phyloP scores from a whole-genome alignment of 768 basidiomycete species.

The Leccinum uliginosum region DNA sequence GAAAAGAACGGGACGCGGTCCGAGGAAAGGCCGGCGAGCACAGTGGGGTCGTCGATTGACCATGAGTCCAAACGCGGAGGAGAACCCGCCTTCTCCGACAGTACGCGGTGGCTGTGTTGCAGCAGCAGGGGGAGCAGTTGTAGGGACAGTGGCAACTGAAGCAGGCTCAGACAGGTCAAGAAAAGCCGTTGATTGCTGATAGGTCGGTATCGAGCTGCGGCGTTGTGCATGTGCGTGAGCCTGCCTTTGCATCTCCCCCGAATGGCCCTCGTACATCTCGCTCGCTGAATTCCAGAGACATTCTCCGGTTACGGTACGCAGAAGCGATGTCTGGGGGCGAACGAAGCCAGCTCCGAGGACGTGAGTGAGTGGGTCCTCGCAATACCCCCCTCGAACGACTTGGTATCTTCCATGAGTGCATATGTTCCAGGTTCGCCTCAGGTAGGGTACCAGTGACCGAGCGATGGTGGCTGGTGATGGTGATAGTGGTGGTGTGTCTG shows the following conservation, averaged over 20 bases:
- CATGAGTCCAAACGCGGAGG: conserved; percentile 70
- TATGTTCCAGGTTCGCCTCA: conserved; percentile 27
- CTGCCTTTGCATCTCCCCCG: conserved; percentile 28
- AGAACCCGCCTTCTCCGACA: conserved; percentile 41
- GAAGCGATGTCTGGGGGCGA: conserved; percentile 22
- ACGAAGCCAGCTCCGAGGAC: conserved; percentile 21
- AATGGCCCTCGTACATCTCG: conserved; percentile 25
- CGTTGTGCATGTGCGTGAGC: conserved; percentile 2
- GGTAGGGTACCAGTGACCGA: conserved; percentile 20
- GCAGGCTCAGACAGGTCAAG: background rate
- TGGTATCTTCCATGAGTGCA: conserved; percentile 27
- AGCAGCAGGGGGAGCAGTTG: background rate
- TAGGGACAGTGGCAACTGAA: too few species aligned
- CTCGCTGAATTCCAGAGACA: conserved; percentile 35
- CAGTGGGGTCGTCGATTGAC: conserved; percentile 69
- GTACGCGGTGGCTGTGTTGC: conserved; percentile 12
- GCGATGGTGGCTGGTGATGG: conserved; percentile 12
- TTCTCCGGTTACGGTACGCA: conserved; percentile 28
- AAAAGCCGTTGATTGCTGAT: conserved; percentile 9
- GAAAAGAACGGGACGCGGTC: conserved; percentile 66
- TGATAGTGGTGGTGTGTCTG: conserved; percentile 5
- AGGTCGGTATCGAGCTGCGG: conserved; percentile 13
- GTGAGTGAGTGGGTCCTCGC: conserved; percentile 16
- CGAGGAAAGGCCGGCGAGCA: conserved; percentile 54
- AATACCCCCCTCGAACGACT: conserved; percentile 20